phyloP scores from a whole-genome alignment of 768 basidiomycete species.

The Leucogyrophana mollusca region DNA sequence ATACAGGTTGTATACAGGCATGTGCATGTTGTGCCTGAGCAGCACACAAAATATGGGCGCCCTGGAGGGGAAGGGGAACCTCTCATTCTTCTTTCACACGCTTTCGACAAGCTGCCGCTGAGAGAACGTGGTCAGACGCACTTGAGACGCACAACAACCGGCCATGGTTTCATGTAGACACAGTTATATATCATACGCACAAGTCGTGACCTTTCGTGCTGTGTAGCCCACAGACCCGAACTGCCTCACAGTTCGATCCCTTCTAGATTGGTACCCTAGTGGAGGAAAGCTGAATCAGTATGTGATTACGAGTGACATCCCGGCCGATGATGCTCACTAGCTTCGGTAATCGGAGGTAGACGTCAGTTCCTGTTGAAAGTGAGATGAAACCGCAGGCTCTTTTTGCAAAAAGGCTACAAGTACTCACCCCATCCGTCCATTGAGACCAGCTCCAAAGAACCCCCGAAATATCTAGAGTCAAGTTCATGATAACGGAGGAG shows the following conservation, averaged over 20 bases:
- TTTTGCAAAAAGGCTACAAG: neutral
- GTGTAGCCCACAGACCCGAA: too few relatives aligned
- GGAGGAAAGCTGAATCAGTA: neutral
- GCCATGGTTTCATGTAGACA: too few relatives aligned
- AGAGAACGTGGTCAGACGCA: too few relatives aligned
- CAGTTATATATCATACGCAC: too few relatives aligned
- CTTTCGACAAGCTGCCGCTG: too few relatives aligned
- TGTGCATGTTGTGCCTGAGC: too few relatives aligned
- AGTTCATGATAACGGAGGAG: neutral
- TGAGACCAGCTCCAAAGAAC: conserved; percentile 74
- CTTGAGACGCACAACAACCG: too few relatives aligned
- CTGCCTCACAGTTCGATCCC: conserved; percentile 68
- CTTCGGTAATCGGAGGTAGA: conserved; percentile 77
- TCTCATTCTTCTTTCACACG: too few relatives aligned
- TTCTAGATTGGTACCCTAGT: conserved; percentile 81
- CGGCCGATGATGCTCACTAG: conserved; percentile 49
- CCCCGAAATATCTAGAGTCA: conserved; percentile 70
- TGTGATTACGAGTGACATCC: neutral
- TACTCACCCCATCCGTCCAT: conserved; percentile 80
- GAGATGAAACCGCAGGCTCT: conserved; percentile 1
- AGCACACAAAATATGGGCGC: too few relatives aligned
- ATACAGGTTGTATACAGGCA: too few relatives aligned
- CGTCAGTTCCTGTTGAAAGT: conserved; percentile 65
- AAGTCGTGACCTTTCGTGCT: too few relatives aligned
- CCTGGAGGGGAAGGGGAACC: too few relatives aligned